phyloP scores from a whole-genome alignment of 2,329 filamentous ascomycete species.

The Sclerotinia nivalis region DNA sequence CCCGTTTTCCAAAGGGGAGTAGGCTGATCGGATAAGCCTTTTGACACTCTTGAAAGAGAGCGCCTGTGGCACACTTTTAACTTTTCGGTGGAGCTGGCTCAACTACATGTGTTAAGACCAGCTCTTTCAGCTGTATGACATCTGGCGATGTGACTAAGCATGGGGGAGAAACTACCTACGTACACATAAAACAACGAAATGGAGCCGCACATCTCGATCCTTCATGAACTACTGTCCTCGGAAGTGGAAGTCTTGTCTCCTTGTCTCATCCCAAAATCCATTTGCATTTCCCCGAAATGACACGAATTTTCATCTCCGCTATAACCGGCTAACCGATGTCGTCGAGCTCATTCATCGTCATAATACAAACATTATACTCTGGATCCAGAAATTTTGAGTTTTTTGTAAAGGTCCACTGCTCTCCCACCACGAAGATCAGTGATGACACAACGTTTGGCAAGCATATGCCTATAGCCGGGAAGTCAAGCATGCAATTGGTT shows the following conservation, averaged over 20 bases:
- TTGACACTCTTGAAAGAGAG: background rate
- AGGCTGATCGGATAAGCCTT: conserved; percentile 15
- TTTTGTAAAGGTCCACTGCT: conserved; percentile 3
- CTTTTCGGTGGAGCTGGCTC: background rate
- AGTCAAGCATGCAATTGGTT: background rate
- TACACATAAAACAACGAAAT: background rate
- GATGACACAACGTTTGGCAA: conserved; percentile 2
- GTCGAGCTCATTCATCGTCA: background rate
- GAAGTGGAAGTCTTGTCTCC: background rate
- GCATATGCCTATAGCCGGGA: background rate
- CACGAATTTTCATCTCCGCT: background rate
- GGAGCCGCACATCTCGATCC: background rate
- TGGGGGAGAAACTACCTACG: background rate
- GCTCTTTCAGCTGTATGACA: conserved; percentile 1
- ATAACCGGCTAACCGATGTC: background rate
- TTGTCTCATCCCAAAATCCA: background rate
- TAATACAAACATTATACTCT: background rate
- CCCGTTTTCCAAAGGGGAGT: background rate
- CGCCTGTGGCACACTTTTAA: background rate
- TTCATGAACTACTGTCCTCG: background rate
- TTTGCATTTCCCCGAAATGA: background rate
- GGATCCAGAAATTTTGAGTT: background rate
- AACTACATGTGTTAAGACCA: conserved; percentile 4
- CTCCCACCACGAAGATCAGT: conserved; percentile 14
- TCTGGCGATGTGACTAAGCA: background rate